Evolutionary conservation across 495 filamentous ascomycete species (phyloP), one percentile per base, ranked within the genome.

Genomic region (Hypomontagnella monticulosa): DNA sequence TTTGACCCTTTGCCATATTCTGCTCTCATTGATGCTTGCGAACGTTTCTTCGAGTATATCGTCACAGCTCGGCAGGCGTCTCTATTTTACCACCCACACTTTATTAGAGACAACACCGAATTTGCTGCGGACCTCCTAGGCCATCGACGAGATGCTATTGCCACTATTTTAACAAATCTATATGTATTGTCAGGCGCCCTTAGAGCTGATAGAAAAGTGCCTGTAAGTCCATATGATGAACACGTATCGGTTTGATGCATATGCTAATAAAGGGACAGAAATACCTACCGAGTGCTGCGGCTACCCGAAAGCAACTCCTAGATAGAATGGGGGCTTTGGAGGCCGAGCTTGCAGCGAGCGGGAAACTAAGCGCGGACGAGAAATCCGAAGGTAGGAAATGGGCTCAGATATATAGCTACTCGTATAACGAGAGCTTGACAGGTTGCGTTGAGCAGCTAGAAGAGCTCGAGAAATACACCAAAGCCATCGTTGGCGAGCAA

Each of bases 41-140:
- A 87, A 63, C 73, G 75, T 6, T 84, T 87, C 73, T 84, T 87
- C 53, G 84, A 86, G 61, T 83, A 85, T 52, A 77, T 87, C 33
- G 78, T 87, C 42, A 76, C 83, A 44, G 79, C 86, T 6, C 84
- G 84, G 6, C 83, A 87, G 58, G 81, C 83, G 8, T 80, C 78
- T n/a, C 64, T 86, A 18, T 85, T 84, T 57, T 87, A 85, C 64
- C 82, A 83, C 43, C 83, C 83, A 1, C 72, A 75, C 38, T 78
- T 70, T 30, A 74, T 78, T n/a, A 58, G 75, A 62, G 77, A 79
- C 54, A 76, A 78, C 42, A 70, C 77, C 14, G 77, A 78, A 15
- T 79, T 77, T 27, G 73, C 75, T 1, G 72, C 76, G 48, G 69
- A 73, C 4, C 73, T 87, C 20, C 67, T 86, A 0, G 65, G 79